A percentile compares a stretch with the other conserved stretches of the same genome.
Evolutionary conservation across 2,329 filamentous ascomycete genomes (phyloP).

Genomic region (Alternaria angustiovoidea): DNA sequence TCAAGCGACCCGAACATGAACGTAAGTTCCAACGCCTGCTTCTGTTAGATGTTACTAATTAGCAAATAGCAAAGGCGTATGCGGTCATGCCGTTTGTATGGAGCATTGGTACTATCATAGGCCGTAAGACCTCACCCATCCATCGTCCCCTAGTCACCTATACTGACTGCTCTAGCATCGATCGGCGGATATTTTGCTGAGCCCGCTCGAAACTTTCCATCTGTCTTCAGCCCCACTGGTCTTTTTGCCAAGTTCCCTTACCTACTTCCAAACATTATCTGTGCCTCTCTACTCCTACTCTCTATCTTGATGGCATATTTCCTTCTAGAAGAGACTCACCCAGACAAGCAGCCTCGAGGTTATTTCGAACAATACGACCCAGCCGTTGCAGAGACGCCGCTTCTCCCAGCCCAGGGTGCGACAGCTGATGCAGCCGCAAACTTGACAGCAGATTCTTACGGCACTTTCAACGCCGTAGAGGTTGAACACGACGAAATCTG

Average conservation of each 20-base stretch:
- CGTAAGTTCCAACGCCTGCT: constrained; percentile 62
- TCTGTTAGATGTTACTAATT: constrained; percentile 62
- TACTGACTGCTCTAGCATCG: constrained; percentile 60
- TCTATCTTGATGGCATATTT: constrained; percentile 84
- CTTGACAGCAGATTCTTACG: constrained; percentile 79
- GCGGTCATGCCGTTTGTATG: constrained; percentile 89
- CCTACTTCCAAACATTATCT: constrained; percentile 87
- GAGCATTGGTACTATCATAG: constrained; percentile 88
- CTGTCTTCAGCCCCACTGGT: constrained; percentile 70
- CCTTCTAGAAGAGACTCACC: constrained; percentile 87
- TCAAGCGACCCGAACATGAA: constrained; percentile 84
- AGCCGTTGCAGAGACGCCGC: constrained; percentile 70
- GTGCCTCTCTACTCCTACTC: constrained; percentile 75
- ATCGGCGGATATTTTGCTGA: constrained; percentile 88
- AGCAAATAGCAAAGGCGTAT: constrained; percentile 79
- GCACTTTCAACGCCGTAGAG: constrained; percentile 70
- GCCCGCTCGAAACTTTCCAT: constrained; percentile 77
- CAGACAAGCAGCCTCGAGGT: constrained; percentile 72
- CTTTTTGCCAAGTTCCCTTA: constrained; percentile 85
- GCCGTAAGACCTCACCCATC: constrained; percentile 53
- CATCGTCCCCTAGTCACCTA: not conserved
- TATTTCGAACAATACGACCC: constrained; percentile 50
- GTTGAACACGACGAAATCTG: constrained; percentile 63
- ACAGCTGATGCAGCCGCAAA: constrained; percentile 77
- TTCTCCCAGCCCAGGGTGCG: constrained; percentile 77